These are phyloP conservation scores for Ambrosia artemisiifolia DNA, from an alignment of 129 eudicot genomes.

Conservation along the genomic window DNA sequence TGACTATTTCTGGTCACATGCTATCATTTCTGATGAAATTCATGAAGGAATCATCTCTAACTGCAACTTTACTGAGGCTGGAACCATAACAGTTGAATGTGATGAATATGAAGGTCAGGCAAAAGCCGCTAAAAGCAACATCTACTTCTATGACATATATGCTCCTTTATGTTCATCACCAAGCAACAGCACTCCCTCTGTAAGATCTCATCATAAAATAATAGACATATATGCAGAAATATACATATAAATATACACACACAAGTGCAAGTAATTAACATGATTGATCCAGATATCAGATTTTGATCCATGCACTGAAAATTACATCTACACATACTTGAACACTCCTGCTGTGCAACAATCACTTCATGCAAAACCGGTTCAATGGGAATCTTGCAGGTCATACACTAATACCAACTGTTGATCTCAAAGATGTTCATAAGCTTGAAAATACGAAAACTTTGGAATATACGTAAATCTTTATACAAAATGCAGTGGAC, in stretches of 20 bases:
- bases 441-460: neutral
- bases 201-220: conserved; percentile 14
- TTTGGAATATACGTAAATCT: neutral
- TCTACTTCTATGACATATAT: conserved; percentile 52
- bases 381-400: conserved; percentile 60
- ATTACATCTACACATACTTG: conserved; percentile 44
- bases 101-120: conserved; percentile 19
- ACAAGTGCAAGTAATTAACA: neutral
- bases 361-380: conserved; percentile 54
- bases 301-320: conserved; percentile 61
- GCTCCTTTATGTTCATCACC: conserved; percentile 50
- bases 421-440: conserved; percentile 11
- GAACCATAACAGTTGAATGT: conserved; percentile 20
- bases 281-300: conserved; percentile 38
- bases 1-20: conserved; percentile 49
- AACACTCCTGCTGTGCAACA: conserved; percentile 65
- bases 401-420: conserved; percentile 38
- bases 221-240: neutral
- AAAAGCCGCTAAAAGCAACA: conserved; percentile 24
- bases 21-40: conserved; percentile 50
- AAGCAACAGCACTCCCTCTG: conserved; percentile 41
- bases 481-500: conserved; percentile 9
- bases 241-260: neutral
- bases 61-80: conserved; percentile 46
- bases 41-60: conserved; percentile 43